Percentiles rank a stretch among this genome's conserved stretches.
Conservation (phyloP, 192 early-diverging fungal genomes). For the Lunasporangiospora selenospora region DNA sequence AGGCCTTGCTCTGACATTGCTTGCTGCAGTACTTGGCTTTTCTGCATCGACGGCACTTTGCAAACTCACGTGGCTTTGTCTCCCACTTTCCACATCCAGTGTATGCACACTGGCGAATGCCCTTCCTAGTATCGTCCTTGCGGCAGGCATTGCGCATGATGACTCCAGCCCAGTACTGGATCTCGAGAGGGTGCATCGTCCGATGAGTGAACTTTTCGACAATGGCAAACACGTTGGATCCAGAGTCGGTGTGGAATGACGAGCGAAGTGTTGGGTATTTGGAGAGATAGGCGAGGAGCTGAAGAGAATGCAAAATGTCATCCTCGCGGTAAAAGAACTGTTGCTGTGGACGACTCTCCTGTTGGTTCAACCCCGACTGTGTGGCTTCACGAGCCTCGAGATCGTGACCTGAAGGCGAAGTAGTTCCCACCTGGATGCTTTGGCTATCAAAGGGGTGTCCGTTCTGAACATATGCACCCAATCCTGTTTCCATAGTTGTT, state of each 20-base stretch:
- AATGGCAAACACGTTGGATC: conserved; percentile 75
- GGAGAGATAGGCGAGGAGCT: conserved; percentile 87
- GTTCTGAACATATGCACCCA: conserved; percentile 13
- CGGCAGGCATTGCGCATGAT: conserved; percentile 85
- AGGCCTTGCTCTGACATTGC: conserved; percentile 75
- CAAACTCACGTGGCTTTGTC: conserved; percentile 74
- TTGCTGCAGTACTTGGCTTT: conserved; percentile 90
- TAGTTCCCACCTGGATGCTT: too few relatives aligned
- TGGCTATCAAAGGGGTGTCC: conserved; percentile 12
- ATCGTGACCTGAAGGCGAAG: too few relatives aligned
- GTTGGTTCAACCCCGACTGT: conserved; percentile 1
- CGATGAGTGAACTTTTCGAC: conserved; percentile 79
- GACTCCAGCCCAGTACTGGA: conserved; percentile 77
- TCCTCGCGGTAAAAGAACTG: conserved; percentile 74
- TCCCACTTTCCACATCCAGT: conserved; percentile 84
- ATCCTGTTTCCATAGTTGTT: conserved; percentile 4
- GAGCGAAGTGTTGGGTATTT: conserved; percentile 89
- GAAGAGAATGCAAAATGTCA: conserved; percentile 82
- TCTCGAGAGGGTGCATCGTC: conserved; percentile 62
- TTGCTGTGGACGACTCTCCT: conserved; percentile 25
- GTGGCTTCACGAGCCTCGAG: background rate
- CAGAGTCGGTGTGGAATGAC: conserved; percentile 56
- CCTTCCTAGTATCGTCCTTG: conserved; percentile 73
- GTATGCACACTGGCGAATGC: conserved; percentile 80
- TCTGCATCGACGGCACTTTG: conserved; percentile 87